Base-by-base conservation (phyloP, 1,139 yeast species). In the Geotrichum citri-aurantii region DNA sequence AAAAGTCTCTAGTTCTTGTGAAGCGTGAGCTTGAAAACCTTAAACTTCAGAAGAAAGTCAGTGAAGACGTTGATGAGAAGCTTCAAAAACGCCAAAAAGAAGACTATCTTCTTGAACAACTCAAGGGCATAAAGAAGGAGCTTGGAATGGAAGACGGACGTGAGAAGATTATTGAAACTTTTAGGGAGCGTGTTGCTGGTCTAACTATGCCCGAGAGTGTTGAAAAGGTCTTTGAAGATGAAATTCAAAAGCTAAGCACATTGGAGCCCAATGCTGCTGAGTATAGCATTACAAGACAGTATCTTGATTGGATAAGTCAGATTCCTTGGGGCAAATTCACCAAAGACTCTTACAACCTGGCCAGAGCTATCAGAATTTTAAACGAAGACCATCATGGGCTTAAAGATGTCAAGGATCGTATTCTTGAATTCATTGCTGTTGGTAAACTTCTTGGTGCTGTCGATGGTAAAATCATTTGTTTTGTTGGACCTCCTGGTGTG, bases 401-500 rank as follows among this genome's bases (percentile, higher is more conserved):
- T 67, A 84, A 83, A 60, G 83, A 84, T 61, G 95, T 88, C 50
- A 92, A 92, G 71, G 86, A 82, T 63, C 79, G 97, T 63, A 81
- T 92, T 59, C 73, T 91, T 55, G 96, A 91, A 69, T 89, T 76
- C 58, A 73, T 76, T 59, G 78, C 79, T 19, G 77, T 76, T 31
- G 96, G 95, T 53, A 87, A 86, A 68, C 79, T 89, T 40, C 77
- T 88, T 19, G 96, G 96, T 56, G 86, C 89, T 64, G 95, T 91
- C 23, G 95, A 90, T 68, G 98, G 97, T 69, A 91, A 91, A 72
- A 93, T 93, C 60, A 79, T 93, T 60, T 91, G 98, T 76, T 86
- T 93, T 67, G 96, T 90, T 52, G 99, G 99, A 24, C 98, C 98
- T 19, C 99, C 99, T 2, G 99, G 99, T 75, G 97, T 95, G 29